Evolutionary conservation across 2,329 filamentous ascomycete genomes (phyloP), one percentile per base, ranked within the genome.

Genomic region (Stachybotrys echinatus): DNA sequence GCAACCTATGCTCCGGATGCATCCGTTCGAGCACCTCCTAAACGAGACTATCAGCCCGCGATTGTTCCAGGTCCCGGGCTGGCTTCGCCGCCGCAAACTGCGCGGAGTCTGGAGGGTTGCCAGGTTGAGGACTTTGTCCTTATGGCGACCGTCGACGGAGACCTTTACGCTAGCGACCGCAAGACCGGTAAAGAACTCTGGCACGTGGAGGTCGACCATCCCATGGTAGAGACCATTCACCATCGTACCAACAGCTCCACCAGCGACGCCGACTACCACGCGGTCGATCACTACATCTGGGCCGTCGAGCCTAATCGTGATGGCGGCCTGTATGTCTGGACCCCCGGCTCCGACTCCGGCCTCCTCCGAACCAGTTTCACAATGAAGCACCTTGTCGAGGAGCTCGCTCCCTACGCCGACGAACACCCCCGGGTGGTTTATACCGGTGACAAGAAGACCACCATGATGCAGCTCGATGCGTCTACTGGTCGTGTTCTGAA

Each of bases 101-200:
- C 91, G 92, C 92, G 92, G 84, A 95, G 87, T 80, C 80, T 97
- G 82, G 87, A 92, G 83, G 92, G 96, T 76, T 97, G 92, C 92
- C 90, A 96, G 88, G 92, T 96, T 75, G 92, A 97, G 89, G 92
- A 97, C 79, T 95, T 96, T 83, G 89, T 97, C 76, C 89, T 99
- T 79, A 80, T 99, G 88, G 92, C 94, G 89, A 97, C 94, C 82
- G 89, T 97, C 83, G 92, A 97, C 79, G 94, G 94, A 79, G 89
- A 90, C 68, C 83, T 97, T 64, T 89, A 96, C 74, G 92, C 92
- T 68, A 85, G 85, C 70, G 90, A 96, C 74, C 84, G 94, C 63
- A 88, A 86, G 66, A 94, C 88, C 48, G 94, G 94, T 60, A 80
- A 85, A 55, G 80, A 87, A 60, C 87, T 85, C 65, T 97, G 94